Conservation (phyloP, 1,284 basidiomycete species). For the Apiotrichum mycotoxinovorans region DNA sequence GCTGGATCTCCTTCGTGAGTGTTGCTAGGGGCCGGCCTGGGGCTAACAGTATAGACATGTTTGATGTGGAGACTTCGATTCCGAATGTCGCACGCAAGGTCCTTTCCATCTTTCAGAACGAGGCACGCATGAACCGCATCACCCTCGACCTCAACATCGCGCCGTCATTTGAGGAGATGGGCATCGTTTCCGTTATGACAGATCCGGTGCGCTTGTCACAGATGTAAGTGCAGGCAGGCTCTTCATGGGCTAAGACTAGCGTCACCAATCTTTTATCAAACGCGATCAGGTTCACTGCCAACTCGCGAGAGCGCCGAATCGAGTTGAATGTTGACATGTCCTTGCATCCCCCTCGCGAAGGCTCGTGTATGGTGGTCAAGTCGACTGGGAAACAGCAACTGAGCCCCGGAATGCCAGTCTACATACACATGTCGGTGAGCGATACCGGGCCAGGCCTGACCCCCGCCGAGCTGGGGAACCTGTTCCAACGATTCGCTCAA, state of each 20-base stretch:
- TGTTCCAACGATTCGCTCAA: conserved; percentile 33
- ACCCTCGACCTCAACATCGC: conserved; percentile 9
- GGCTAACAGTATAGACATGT: conserved; percentile 13
- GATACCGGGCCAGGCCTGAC: conserved; percentile 36
- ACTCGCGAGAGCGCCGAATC: conserved; percentile 4
- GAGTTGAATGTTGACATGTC: conserved; percentile 22
- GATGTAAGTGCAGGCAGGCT: conserved; percentile 5
- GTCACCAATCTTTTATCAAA: conserved; percentile 34
- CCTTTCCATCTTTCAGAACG: conserved; percentile 39
- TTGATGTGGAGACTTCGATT: conserved; percentile 33
- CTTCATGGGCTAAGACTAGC: not conserved
- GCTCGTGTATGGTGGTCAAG: conserved; percentile 12
- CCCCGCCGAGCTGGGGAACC: conserved; percentile 20
- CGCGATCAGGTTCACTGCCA: conserved; percentile 24
- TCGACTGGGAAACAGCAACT: not conserved
- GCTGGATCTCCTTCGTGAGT: conserved; percentile 22
- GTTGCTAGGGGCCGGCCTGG: not conserved
- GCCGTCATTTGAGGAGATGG: conserved; percentile 6
- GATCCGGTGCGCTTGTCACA: conserved; percentile 32
- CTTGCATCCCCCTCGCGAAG: conserved; percentile 15
- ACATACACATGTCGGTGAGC: conserved; percentile 18
- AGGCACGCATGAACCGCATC: conserved; percentile 42
- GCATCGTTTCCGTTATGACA: conserved; percentile 18
- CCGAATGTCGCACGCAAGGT: conserved; percentile 30
- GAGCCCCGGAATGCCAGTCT: conserved; percentile 14